Conservation (phyloP, 768 basidiomycete species). For the Auricularia heimuer region DNA sequence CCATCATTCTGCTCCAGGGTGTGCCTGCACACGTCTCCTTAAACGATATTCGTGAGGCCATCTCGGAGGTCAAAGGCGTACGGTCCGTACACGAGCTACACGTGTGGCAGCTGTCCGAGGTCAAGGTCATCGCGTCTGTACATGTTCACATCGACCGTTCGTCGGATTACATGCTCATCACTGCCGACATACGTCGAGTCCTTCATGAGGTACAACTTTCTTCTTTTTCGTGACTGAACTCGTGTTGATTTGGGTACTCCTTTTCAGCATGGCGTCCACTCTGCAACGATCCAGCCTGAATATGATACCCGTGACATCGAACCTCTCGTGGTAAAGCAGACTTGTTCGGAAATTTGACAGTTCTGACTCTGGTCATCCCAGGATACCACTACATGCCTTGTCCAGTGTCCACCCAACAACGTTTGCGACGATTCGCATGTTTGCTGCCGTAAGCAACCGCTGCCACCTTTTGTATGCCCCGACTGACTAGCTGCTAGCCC, state of each 20-base stretch:
- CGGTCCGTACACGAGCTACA: conserved; percentile 88
- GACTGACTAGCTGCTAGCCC: not conserved
- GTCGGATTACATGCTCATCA: conserved; percentile 86
- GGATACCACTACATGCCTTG: not conserved
- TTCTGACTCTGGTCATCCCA: not conserved
- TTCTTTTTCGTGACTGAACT: too few species aligned
- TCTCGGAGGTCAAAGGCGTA: conserved; percentile 76
- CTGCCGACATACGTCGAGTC: conserved; percentile 69
- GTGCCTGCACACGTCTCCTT: conserved; percentile 85
- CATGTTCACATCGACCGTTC: conserved; percentile 79
- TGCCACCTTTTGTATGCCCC: not conserved
- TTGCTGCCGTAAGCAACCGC: not conserved
- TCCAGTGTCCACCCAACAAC: not conserved
- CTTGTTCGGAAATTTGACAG: not conserved
- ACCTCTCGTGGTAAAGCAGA: not conserved
- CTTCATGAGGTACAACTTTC: conserved; percentile 40
- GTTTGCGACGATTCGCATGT: not conserved
- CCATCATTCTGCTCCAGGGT: conserved; percentile 90
- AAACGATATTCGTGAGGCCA: conserved; percentile 77
- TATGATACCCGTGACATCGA: conserved; percentile 33
- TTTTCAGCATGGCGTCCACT: conserved; percentile 77
- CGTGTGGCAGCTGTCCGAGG: conserved; percentile 95
- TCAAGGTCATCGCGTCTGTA: conserved; percentile 89
- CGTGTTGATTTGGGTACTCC: not conserved
- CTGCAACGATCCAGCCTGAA: conserved; percentile 90